Percentiles rank a stretch among this genome's conserved stretches.
Evolutionary conservation across 140 eudicot species (phyloP).

Genomic region (Ambrosia hybrid): DNA sequence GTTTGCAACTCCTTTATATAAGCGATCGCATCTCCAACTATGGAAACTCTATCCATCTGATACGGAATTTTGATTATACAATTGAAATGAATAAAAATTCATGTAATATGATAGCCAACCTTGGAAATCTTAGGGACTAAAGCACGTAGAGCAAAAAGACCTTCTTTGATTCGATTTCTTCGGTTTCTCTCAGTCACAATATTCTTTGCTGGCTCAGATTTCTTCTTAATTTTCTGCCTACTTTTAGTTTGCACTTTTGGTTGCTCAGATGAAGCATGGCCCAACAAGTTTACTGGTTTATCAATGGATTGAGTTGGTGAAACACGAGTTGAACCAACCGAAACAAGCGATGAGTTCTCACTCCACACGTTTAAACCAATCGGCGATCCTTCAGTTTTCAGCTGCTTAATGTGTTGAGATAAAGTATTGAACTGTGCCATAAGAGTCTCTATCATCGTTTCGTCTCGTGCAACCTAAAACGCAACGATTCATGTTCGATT

Average conservation of each 20-base stretch:
- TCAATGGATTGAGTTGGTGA: slow-evolving; percentile 45
- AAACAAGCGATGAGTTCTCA: slow-evolving; percentile 33
- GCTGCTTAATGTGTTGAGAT: slow-evolving; percentile 21
- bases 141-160: slow-evolving; percentile 67
- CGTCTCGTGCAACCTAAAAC: slow-evolving; percentile 62
- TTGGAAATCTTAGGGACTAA: slow-evolving; percentile 87
- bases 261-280: slow-evolving; percentile 4
- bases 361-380: slow-evolving; percentile 47
- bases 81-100: neutral
- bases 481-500: slow-evolving; percentile 4
- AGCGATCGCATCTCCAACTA: slow-evolving; percentile 73
- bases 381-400: slow-evolving; percentile 32
- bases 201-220: slow-evolving; percentile 59
- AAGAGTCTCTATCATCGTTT: slow-evolving; percentile 48
- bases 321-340: slow-evolving; percentile 33
- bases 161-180: slow-evolving; percentile 67
- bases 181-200: slow-evolving; percentile 68
- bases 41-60: slow-evolving; percentile 79
- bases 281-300: slow-evolving; percentile 11
- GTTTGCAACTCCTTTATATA: slow-evolving; percentile 63
- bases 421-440: slow-evolving; percentile 36
- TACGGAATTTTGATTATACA: slow-evolving; percentile 15
- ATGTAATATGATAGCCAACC: slow-evolving; percentile 36
- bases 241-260: slow-evolving; percentile 26
- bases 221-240: slow-evolving; percentile 33